Conservation (phyloP, 192 early-diverging fungal species). For the Backusella luteola region DNA sequence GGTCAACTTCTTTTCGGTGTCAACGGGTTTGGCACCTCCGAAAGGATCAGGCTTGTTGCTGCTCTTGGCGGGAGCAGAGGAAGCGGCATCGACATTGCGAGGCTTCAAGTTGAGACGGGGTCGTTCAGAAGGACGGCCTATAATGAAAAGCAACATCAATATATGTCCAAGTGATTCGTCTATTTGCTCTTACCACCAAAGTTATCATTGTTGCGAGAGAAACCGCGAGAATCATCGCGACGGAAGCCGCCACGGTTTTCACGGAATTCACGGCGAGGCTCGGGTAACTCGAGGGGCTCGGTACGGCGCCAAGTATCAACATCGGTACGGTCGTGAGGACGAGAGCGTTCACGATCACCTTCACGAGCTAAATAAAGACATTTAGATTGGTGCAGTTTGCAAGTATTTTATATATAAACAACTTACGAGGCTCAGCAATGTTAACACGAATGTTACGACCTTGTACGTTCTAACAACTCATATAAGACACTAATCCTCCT, state of each 20-base stretch:
- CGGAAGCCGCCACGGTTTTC: conserved; percentile 31
- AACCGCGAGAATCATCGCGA: conserved; percentile 35
- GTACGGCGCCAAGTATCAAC: conserved; percentile 56
- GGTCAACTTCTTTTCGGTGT: conserved; percentile 50
- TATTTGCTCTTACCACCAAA: conserved; percentile 16
- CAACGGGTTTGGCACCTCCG: conserved; percentile 62
- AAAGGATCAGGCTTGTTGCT: conserved; percentile 58
- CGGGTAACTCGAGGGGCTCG: conserved; percentile 39
- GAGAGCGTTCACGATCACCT: conserved; percentile 28
- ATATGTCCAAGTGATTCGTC: background rate
- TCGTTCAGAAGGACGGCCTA: conserved; percentile 39
- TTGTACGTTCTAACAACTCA: conserved; percentile 48
- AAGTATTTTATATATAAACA: background rate
- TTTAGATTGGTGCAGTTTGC: background rate
- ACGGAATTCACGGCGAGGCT: conserved; percentile 40
- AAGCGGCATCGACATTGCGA: conserved; percentile 27
- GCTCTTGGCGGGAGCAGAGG: conserved; percentile 4
- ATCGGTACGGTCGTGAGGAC: conserved; percentile 57
- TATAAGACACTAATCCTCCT: background rate
- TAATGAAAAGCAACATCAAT: background rate
- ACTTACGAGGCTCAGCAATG: conserved; percentile 85
- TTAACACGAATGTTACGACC: conserved; percentile 79
- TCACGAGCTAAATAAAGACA: conserved; percentile 3
- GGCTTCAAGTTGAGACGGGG: conserved; percentile 54
- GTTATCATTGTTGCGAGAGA: conserved; percentile 26